Percentiles rank a stretch among this genome's conserved stretches.
Conservation (phyloP, 164 flowering plant genomes). For the Echeveria elegans region DNA sequence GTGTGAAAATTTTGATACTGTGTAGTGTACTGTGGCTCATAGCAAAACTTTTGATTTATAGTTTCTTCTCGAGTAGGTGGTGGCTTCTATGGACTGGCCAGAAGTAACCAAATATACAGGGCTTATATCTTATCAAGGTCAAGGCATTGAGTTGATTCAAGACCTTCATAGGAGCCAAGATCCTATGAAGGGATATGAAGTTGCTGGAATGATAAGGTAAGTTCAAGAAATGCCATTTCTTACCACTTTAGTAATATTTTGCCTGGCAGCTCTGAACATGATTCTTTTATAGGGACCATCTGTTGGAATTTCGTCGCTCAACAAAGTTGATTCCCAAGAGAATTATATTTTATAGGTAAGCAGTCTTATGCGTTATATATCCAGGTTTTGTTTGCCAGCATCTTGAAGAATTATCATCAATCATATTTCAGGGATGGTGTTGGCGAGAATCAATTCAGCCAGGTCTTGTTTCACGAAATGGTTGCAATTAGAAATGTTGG, state of each 20-base stretch:
- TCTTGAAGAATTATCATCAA: background rate
- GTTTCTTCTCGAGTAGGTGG: constrained; percentile 33
- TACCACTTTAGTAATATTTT: too few relatives aligned
- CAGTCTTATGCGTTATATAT: background rate
- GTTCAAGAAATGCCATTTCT: background rate
- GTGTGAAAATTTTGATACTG: too few relatives aligned
- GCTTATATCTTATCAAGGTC: constrained; percentile 44
- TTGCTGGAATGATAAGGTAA: constrained; percentile 67
- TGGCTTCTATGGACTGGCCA: constrained; percentile 77
- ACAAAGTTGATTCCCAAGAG: constrained; percentile 50
- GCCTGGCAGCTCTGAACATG: background rate
- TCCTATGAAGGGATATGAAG: constrained; percentile 28
- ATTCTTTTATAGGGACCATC: constrained; percentile 40
- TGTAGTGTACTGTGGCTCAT: too few relatives aligned
- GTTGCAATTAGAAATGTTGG: constrained; percentile 48
- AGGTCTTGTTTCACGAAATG: constrained; percentile 49
- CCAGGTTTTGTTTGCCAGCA: background rate
- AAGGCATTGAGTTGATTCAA: constrained; percentile 52
- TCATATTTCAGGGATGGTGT: constrained; percentile 71
- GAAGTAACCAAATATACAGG: constrained; percentile 45
- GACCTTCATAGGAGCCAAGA: constrained; percentile 48
- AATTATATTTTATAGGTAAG: constrained; percentile 73
- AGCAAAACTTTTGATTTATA: background rate
- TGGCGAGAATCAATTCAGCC: constrained; percentile 70
- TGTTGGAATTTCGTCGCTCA: constrained; percentile 40